A percentile compares a stretch with the other conserved stretches of the same genome.
Evolutionary conservation across 2,329 filamentous ascomycete species (phyloP).

Genomic region (Grosmannia huntii): DNA sequence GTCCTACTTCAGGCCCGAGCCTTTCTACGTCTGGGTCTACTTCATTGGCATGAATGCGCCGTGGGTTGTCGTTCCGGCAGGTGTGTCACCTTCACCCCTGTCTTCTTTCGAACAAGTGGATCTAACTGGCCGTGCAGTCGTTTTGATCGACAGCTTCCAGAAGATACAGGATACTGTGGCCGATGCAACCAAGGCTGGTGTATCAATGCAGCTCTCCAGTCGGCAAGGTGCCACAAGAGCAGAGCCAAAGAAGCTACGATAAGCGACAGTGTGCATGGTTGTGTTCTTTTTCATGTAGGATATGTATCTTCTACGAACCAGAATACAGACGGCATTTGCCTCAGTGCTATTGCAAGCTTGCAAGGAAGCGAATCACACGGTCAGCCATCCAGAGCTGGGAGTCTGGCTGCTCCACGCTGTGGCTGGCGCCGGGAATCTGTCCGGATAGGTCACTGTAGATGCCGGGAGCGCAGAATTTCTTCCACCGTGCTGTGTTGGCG

Average conservation of each 20-base stretch:
- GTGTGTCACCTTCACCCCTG: constrained; percentile 25
- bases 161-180: neutral
- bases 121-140: neutral
- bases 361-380: constrained; percentile 34
- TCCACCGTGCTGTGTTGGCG: constrained; percentile 45
- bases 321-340: neutral
- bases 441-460: constrained; percentile 38
- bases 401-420: constrained; percentile 32
- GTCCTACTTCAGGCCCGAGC: constrained; percentile 44
- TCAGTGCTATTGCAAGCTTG: constrained; percentile 9
- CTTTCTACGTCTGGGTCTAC: constrained; percentile 51
- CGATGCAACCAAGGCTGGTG: neutral
- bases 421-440: constrained; percentile 38
- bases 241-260: neutral
- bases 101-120: neutral
- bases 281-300: too few species aligned
- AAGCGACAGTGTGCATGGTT: neutral
- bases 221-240: neutral
- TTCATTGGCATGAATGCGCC: constrained; percentile 48
- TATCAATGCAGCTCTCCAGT: too few species aligned
- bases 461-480: constrained; percentile 24
- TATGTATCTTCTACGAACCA: neutral
- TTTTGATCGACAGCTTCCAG: constrained; percentile 1
- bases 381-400: constrained; percentile 36
- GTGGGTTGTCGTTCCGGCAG: constrained; percentile 43